phyloP scores from a whole-genome alignment of 1,284 basidiomycete species.

The Cryptococcus deneoformans region DNA sequence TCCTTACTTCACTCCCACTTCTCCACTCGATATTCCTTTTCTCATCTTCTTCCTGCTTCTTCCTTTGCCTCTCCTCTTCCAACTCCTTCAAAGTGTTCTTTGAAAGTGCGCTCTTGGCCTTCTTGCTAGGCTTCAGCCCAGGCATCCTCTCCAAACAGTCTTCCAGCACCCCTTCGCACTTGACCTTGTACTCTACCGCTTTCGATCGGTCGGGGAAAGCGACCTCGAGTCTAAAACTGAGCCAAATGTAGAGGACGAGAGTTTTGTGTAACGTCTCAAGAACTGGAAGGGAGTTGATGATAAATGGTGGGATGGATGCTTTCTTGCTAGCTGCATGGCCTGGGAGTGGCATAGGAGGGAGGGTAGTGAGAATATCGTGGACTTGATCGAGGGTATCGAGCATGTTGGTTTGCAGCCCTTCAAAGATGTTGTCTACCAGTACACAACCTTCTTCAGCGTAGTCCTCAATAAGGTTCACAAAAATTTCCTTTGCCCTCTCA shows the following conservation, averaged over 20 bases:
- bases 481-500: constrained; percentile 44
- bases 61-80: constrained; percentile 13
- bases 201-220: constrained; percentile 63
- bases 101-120: constrained; percentile 6
- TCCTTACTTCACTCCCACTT: constrained; percentile 7
- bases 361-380: constrained; percentile 46
- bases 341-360: constrained; percentile 24
- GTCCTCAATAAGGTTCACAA: constrained; percentile 42
- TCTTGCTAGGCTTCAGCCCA: constrained; percentile 31
- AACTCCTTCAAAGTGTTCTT: constrained; percentile 10
- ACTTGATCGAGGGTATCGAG: constrained; percentile 53
- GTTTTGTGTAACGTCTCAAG: constrained; percentile 80
- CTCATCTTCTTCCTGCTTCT: constrained; percentile 13
- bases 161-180: constrained; percentile 68
- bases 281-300: constrained; percentile 39
- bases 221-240: constrained; percentile 71
- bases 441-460: constrained; percentile 50
- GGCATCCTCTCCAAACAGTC: constrained; percentile 46
- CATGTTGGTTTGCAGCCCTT: constrained; percentile 43
- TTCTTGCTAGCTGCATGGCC: not conserved
- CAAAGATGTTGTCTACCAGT: constrained; percentile 45
- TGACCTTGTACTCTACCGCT: constrained; percentile 60
- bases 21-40: constrained; percentile 12
- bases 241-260: constrained; percentile 85
- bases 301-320: constrained; percentile 29